Percentiles rank a stretch among this genome's conserved stretches.
Evolutionary conservation across 1,284 basidiomycete species (phyloP).

Genomic region (Entoloma clypeatum): DNA sequence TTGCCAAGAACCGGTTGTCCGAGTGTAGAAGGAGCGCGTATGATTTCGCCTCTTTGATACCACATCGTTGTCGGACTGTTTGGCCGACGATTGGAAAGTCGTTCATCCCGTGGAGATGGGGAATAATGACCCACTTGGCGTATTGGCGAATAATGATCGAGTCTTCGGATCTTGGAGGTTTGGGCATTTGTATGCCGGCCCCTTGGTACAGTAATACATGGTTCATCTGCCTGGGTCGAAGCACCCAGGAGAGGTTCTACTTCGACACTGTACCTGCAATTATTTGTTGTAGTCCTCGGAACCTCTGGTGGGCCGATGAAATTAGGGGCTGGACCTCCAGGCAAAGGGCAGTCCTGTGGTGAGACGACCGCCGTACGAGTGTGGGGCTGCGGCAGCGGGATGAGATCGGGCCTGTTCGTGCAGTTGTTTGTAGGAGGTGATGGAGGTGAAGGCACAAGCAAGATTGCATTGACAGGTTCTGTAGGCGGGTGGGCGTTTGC

Average conservation of each 20-base stretch:
- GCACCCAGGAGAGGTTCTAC: no score
- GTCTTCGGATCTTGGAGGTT: neutral
- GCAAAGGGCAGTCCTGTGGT: no score
- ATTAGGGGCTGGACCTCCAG: no score
- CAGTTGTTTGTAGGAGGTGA: neutral
- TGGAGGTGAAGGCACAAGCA: neutral
- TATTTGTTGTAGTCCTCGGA: no score
- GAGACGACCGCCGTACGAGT: no score
- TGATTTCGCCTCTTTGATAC: neutral
- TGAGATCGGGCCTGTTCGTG: neutral
- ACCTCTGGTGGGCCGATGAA: no score
- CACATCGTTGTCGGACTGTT: neutral
- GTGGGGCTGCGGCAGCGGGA: no score
- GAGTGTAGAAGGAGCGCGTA: neutral
- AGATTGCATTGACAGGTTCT: neutral
- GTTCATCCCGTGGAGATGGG: neutral
- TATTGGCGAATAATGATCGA: slow-evolving; percentile 13
- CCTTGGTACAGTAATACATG: neutral
- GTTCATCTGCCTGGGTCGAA: slow-evolving; percentile 6
- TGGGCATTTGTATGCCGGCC: neutral
- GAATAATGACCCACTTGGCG: neutral
- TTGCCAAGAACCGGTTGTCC: slow-evolving; percentile 15
- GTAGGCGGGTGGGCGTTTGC: neutral
- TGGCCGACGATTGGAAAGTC: neutral
- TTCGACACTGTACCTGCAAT: no score